Percentiles rank a stretch among this genome's conserved stretches.
These are phyloP conservation scores for Violaceomyces palustris DNA, from an alignment of 1,284 basidiomycete genomes.

Conservation along the genomic window DNA sequence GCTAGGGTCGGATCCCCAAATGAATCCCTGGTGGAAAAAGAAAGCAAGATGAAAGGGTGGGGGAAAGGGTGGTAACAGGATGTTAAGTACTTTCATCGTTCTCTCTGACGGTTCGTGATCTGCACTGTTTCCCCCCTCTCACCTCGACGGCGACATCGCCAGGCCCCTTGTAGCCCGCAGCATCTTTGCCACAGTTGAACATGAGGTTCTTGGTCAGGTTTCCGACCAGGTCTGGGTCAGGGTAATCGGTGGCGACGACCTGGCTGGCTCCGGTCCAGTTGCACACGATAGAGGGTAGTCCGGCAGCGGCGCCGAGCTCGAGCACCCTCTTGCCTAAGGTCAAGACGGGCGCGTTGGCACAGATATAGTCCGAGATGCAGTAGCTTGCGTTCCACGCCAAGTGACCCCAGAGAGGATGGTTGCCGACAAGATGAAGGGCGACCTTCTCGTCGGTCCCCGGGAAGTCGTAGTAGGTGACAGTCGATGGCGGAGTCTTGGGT, in stretches of 20 bases:
- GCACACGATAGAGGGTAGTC: constrained; percentile 62
- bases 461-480: constrained; percentile 27
- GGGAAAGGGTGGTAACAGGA: too few species aligned
- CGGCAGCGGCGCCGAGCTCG: constrained; percentile 90
- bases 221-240: constrained; percentile 70
- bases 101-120: too few species aligned
- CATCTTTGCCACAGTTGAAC: constrained; percentile 58
- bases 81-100: too few species aligned
- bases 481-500: constrained; percentile 46
- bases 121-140: too few species aligned
- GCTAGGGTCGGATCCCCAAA: constrained; percentile 73
- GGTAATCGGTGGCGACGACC: constrained; percentile 87
- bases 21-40: too few species aligned
- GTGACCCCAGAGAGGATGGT: constrained; percentile 86
- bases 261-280: constrained; percentile 50
- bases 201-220: constrained; percentile 71
- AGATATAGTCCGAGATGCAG: constrained; percentile 51
- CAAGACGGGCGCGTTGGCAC: constrained; percentile 55
- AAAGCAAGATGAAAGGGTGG: too few species aligned
- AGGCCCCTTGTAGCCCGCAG: constrained; percentile 48
- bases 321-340: constrained; percentile 60
- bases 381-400: constrained; percentile 65
- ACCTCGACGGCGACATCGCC: constrained; percentile 45
- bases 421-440: constrained; percentile 70
- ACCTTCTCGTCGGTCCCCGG: constrained; percentile 17